Conservation (phyloP, 1,139 yeast genomes). For the Kazachstania sp. region DNA sequence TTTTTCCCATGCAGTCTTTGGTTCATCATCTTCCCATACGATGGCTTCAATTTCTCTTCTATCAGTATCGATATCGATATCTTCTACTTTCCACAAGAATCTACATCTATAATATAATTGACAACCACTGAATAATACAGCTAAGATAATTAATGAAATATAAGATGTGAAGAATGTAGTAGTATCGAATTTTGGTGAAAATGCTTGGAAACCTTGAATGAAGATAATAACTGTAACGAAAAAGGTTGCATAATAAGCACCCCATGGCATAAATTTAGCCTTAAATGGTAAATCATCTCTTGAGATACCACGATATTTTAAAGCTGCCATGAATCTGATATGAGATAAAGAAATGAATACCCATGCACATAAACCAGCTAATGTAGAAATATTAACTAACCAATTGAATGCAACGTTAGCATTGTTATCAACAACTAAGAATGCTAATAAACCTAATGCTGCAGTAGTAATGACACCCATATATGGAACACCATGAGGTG, state of each 20-base stretch:
- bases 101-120: slow-evolving; percentile 41
- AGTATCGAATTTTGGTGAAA: slow-evolving; percentile 42
- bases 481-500: slow-evolving; percentile 59
- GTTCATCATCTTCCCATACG: slow-evolving; percentile 45
- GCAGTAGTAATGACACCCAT: slow-evolving; percentile 51
- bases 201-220: slow-evolving; percentile 55
- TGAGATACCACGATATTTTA: slow-evolving; percentile 50
- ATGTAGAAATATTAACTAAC: slow-evolving; percentile 74
- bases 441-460: slow-evolving; percentile 55
- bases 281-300: slow-evolving; percentile 62
- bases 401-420: slow-evolving; percentile 74
- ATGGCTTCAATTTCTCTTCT: slow-evolving; percentile 52
- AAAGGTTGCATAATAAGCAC: slow-evolving; percentile 50
- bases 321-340: slow-evolving; percentile 53
- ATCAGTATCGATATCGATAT: slow-evolving; percentile 55
- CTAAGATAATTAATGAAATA: slow-evolving; percentile 47
- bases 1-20: slow-evolving; percentile 47
- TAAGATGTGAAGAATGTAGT: slow-evolving; percentile 53
- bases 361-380: slow-evolving; percentile 71
- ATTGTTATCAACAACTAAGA: slow-evolving; percentile 51
- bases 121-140: slow-evolving; percentile 42
- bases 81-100: slow-evolving; percentile 39
- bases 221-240: slow-evolving; percentile 45
- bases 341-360: slow-evolving; percentile 57
- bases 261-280: slow-evolving; percentile 54